Conservation (phyloP, 1,284 basidiomycete species). For the Tetrapyrgos nigripes region DNA sequence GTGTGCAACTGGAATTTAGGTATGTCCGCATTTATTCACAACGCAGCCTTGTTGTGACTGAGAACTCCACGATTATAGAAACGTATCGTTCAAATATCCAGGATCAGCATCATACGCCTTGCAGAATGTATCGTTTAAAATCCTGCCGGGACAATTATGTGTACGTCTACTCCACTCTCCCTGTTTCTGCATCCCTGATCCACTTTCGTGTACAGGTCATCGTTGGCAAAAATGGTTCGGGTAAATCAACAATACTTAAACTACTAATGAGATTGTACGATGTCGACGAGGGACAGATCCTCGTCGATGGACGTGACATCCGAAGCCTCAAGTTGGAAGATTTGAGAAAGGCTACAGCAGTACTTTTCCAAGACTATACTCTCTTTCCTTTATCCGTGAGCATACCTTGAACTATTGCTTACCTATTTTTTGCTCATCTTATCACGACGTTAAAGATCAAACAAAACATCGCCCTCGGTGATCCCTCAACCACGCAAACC, state of each 20-base stretch:
- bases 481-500: conserved; percentile 44
- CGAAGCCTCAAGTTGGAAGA: conserved; percentile 64
- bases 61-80: no score
- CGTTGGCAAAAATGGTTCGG: conserved; percentile 79
- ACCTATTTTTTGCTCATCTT: not conserved
- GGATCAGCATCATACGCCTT: conserved; percentile 63
- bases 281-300: conserved; percentile 65
- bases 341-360: conserved; percentile 66
- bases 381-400: conserved; percentile 76
- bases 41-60: not conserved
- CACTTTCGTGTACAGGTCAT: conserved; percentile 56
- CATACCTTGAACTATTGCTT: not conserved
- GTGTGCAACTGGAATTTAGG: conserved; percentile 75
- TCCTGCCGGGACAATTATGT: conserved; percentile 74
- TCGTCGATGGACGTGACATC: conserved; percentile 70
- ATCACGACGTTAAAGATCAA: no score
- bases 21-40: conserved; percentile 21
- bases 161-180: conserved; percentile 46
- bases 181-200: not conserved
- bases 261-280: conserved; percentile 76
- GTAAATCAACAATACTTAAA: conserved; percentile 81
- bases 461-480: conserved; percentile 79
- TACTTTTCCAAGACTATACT: conserved; percentile 82
- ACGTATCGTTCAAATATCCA: conserved; percentile 78
- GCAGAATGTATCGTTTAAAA: conserved; percentile 70